Evolutionary conservation across 805 yeast genomes (phyloP).

Genomic region (Yamadazyma paraphyllophila): DNA sequence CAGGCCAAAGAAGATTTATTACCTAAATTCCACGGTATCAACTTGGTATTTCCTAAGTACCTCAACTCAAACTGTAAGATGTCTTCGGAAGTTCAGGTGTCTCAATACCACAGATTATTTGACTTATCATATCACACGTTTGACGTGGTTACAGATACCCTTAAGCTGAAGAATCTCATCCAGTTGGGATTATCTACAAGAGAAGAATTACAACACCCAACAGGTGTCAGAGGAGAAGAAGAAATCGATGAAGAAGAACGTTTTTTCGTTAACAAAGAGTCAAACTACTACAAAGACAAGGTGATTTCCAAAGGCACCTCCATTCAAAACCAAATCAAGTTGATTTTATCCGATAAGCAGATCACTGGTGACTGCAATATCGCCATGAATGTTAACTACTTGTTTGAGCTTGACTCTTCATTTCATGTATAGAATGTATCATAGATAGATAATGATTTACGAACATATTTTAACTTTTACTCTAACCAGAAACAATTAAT

Average conservation of each 20-base stretch:
- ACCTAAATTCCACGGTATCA: constrained; percentile 9
- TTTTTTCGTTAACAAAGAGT: constrained; percentile 11
- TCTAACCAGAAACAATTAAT: too few relatives aligned
- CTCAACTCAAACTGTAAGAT: constrained; percentile 9
- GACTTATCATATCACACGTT: constrained; percentile 7
- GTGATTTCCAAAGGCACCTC: not conserved
- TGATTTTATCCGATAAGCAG: not conserved
- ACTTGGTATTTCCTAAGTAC: constrained; percentile 12
- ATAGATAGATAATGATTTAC: constrained; percentile 7
- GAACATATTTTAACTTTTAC: not conserved
- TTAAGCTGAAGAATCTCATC: not conserved
- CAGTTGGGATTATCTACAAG: not conserved
- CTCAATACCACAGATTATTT: not conserved
- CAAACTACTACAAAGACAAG: constrained; percentile 11
- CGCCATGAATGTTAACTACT: constrained; percentile 7
- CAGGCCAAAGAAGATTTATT: not conserved
- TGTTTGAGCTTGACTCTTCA: constrained; percentile 7
- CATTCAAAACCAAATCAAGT: not conserved
- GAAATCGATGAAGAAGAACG: constrained; percentile 6
- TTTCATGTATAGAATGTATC: not conserved
- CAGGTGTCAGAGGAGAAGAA: not conserved
- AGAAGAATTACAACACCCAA: not conserved
- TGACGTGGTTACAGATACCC: constrained; percentile 1
- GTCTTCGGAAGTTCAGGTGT: not conserved
- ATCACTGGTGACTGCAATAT: constrained; percentile 9